These are phyloP conservation scores for Cytospora mali DNA, from an alignment of 2,329 filamentous ascomycete genomes.

Conservation along the genomic window DNA sequence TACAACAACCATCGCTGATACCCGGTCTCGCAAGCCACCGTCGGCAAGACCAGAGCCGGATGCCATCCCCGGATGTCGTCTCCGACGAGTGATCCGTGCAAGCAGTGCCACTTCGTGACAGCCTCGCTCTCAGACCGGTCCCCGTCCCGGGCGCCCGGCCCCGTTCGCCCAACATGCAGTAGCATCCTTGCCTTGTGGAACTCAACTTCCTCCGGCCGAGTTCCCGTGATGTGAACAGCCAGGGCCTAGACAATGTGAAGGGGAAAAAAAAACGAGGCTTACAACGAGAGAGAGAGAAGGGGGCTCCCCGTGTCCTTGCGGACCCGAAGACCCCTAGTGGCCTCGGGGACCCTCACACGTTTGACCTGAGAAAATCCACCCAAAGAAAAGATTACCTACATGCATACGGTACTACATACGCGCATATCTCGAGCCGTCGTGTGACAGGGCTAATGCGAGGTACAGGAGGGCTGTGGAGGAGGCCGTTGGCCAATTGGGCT, in stretches of 20 bases:
- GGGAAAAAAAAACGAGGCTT: no score
- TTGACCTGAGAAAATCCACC: not conserved
- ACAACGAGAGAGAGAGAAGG: no score
- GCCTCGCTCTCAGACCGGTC: not conserved
- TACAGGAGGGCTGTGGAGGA: not conserved
- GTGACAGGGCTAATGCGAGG: not conserved
- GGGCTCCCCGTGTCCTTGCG: no score
- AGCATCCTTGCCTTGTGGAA: not conserved
- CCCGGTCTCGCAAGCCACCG: not conserved
- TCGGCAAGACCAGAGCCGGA: not conserved
- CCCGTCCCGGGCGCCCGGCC: not conserved
- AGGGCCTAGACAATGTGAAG: no score
- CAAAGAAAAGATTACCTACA: no score
- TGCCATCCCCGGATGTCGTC: not conserved
- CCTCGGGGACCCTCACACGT: not conserved
- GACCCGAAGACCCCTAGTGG: no score
- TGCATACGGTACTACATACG: not conserved
- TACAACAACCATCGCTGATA: not conserved
- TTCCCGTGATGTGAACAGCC: not conserved
- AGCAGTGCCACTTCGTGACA: not conserved
- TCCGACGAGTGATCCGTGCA: not conserved
- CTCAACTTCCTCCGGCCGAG: not conserved
- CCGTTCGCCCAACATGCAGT: no score
- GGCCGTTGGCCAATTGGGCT: not conserved
- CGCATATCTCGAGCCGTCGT: slow-evolving; percentile 4